These are phyloP conservation scores for Endotrypanum monterogeii DNA, from an alignment of 208 protist genomes.

Conservation along the genomic window DNA sequence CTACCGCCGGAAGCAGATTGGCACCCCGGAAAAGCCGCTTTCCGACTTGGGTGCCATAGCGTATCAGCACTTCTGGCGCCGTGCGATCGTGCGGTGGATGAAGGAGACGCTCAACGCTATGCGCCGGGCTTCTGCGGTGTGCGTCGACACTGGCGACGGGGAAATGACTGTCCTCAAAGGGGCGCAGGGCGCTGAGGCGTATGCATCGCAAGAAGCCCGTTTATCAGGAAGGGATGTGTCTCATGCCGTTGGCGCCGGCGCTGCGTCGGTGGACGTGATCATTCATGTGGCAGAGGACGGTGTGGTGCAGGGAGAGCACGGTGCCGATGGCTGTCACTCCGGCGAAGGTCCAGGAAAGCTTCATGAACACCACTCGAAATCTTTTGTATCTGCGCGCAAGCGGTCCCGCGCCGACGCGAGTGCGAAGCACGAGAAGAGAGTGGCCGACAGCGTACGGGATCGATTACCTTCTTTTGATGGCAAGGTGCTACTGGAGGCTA, in stretches of 20 bases:
- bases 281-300: neutral
- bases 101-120: constrained; percentile 24
- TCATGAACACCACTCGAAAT: neutral
- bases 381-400: neutral
- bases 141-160: constrained; percentile 20
- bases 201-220: neutral
- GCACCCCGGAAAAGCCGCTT: constrained; percentile 98
- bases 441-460: neutral
- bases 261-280: neutral
- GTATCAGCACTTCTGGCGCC: constrained; percentile 93
- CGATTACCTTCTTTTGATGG: neutral
- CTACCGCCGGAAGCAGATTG: constrained; percentile 94
- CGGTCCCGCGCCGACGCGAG: constrained; percentile 3
- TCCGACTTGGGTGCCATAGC: constrained; percentile 96
- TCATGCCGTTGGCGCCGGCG: neutral
- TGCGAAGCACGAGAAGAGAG: neutral
- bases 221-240: neutral
- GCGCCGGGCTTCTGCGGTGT: constrained; percentile 14
- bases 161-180: neutral
- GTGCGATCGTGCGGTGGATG: constrained; percentile 70
- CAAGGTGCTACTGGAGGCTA: neutral
- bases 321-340: neutral
- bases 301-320: neutral
- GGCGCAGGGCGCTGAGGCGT: neutral
- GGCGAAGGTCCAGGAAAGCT: neutral